Evolutionary conservation across 345 rosid genomes (phyloP).

Genomic region (Populus deltoides): DNA sequence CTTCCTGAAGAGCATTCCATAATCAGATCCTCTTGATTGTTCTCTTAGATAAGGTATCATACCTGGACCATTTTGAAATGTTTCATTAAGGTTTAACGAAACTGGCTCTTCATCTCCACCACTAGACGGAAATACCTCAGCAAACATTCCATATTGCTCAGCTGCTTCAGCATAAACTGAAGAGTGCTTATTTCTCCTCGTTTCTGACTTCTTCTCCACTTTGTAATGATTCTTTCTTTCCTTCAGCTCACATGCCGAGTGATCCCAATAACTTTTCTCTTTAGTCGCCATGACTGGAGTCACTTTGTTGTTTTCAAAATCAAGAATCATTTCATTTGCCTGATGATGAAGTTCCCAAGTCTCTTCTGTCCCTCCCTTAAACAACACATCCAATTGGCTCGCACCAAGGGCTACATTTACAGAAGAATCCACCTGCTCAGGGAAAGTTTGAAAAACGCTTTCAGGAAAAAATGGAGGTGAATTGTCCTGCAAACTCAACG

Average conservation of each 20-base stretch:
- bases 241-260: background rate
- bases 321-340: background rate
- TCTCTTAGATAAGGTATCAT: constrained; percentile 7
- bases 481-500: background rate
- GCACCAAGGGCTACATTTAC: background rate
- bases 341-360: background rate
- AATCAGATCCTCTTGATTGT: background rate
- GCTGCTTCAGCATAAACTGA: background rate
- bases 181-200: constrained; percentile 16
- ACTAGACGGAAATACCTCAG: constrained; percentile 9
- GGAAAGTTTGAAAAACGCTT: background rate
- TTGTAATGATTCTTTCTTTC: constrained; percentile 12
- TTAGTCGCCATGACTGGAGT: constrained; percentile 4
- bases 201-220: constrained; percentile 1
- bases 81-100: constrained; percentile 23
- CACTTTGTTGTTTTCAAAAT: background rate
- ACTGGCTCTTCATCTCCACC: constrained; percentile 5
- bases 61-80: constrained; percentile 14
- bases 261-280: background rate
- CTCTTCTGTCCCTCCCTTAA: background rate
- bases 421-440: background rate
- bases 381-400: background rate
- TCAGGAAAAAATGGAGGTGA: background rate
- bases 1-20: constrained; percentile 3
- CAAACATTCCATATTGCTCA: constrained; percentile 14